These are phyloP conservation scores for Lasiodiplodia citricola DNA, from an alignment of 2,329 filamentous ascomycete genomes.

Conservation along the genomic window DNA sequence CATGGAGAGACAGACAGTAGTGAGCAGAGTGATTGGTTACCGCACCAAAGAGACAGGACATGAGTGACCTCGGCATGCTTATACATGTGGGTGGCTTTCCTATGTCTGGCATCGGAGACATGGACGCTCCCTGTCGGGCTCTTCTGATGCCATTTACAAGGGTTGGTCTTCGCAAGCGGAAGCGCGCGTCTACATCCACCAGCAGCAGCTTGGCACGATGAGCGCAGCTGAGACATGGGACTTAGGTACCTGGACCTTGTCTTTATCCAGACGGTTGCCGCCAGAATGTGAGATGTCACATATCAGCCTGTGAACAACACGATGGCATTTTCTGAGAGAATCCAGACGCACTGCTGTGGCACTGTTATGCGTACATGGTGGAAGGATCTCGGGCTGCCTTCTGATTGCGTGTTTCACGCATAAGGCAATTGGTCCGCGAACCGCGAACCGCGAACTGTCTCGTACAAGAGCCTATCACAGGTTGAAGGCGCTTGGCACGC, in stretches of 20 bases:
- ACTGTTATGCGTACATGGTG: neutral
- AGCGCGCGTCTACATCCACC: neutral
- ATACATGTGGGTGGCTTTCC: no score
- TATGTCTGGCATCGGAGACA: neutral
- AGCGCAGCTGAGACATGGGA: neutral
- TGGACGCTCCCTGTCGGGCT: constrained; percentile 3
- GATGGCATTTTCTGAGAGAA: neutral
- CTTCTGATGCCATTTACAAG: neutral
- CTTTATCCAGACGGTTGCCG: no score
- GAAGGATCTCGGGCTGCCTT: neutral
- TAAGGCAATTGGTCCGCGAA: neutral
- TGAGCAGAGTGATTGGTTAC: neutral
- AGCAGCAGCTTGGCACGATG: neutral
- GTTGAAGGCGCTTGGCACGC: neutral
- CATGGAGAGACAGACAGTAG: neutral
- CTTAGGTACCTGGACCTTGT: neutral
- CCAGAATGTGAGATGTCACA: constrained; percentile 5
- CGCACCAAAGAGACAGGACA: neutral
- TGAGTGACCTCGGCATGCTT: neutral
- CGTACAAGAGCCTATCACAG: neutral
- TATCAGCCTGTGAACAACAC: neutral
- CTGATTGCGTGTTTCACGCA: neutral
- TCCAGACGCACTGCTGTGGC: neutral
- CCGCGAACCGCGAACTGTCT: no score
- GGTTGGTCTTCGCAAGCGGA: neutral